phyloP scores from a whole-genome alignment of 2,329 filamentous ascomycete genomes.

The Epichloe elymi region DNA sequence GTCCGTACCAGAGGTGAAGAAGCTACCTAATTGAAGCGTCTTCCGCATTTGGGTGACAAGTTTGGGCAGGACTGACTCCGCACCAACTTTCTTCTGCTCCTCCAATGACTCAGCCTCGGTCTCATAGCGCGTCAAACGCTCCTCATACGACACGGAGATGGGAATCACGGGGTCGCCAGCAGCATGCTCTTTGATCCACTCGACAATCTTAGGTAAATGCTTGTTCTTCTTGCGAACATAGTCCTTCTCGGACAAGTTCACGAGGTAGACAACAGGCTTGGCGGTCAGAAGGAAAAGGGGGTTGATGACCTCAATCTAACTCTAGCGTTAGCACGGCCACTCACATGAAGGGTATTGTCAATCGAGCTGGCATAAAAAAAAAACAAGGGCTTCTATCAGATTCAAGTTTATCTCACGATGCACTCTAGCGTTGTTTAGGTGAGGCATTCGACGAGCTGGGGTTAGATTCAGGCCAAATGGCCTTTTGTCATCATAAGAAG shows the following conservation, averaged over 20 bases:
- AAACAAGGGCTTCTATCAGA: conserved; percentile 40
- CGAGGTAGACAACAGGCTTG: conserved; percentile 92
- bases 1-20: conserved; percentile 93
- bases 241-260: conserved; percentile 95
- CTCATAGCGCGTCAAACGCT: conserved; percentile 72
- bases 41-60: conserved; percentile 88
- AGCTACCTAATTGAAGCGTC: conserved; percentile 76
- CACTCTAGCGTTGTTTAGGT: conserved; percentile 58
- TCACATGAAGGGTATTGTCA: conserved; percentile 4
- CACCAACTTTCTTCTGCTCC: conserved; percentile 79
- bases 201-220: conserved; percentile 81
- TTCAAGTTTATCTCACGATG: conserved; percentile 73
- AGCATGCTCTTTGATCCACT: conserved; percentile 90
- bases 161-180: conserved; percentile 82
- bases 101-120: conserved; percentile 64
- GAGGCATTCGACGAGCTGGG: conserved; percentile 99
- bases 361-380: conserved; percentile 5
- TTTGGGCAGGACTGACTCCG: conserved; percentile 84
- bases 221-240: conserved; percentile 99
- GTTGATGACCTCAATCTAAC: conserved; percentile 92
- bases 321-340: conserved; percentile 11
- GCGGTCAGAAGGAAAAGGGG: conserved; percentile 87
- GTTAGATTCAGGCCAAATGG: conserved; percentile 85
- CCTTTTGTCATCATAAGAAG: conserved; percentile 94
- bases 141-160: conserved; percentile 85